These are phyloP conservation scores for Pleurotus sapidus DNA, from an alignment of 768 basidiomycete species.

Conservation along the genomic window DNA sequence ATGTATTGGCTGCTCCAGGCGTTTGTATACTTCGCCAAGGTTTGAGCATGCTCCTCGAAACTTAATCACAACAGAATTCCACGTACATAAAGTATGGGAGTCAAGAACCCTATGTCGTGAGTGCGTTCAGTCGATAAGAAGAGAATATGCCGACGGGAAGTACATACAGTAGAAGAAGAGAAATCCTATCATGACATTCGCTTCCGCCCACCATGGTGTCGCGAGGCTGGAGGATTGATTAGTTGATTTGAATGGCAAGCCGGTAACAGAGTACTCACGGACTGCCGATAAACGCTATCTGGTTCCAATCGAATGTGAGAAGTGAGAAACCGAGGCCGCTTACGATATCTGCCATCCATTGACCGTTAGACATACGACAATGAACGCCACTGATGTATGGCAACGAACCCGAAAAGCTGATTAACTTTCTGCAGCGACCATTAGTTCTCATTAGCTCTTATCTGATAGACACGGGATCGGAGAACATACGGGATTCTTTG, in stretches of 20 bases:
- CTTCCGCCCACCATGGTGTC: slow-evolving; percentile 70
- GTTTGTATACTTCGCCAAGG: slow-evolving; percentile 39
- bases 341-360: slow-evolving; percentile 34
- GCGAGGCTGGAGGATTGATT: slow-evolving; percentile 31
- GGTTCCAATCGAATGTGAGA: slow-evolving; percentile 59
- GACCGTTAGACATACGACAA: background rate
- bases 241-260: slow-evolving; percentile 6
- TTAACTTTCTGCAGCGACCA: slow-evolving; percentile 42
- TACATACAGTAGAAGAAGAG: slow-evolving; percentile 61
- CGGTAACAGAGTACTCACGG: slow-evolving; percentile 37
- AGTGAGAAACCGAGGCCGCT: slow-evolving; percentile 51
- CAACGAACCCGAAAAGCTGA: slow-evolving; percentile 50
- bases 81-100: slow-evolving; percentile 45
- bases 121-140: background rate
- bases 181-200: slow-evolving; percentile 62
- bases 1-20: slow-evolving; percentile 58
- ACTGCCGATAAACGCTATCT: slow-evolving; percentile 68
- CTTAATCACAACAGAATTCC: background rate
- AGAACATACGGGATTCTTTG: slow-evolving; percentile 46
- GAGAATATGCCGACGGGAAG: background rate
- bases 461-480: background rate
- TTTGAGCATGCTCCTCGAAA: slow-evolving; percentile 11
- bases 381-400: background rate
- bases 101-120: slow-evolving; percentile 39
- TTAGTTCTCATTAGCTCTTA: background rate